Evolutionary conservation across 176 grass and related monocot genomes (phyloP).

Genomic region (Tuctoria greenei): DNA sequence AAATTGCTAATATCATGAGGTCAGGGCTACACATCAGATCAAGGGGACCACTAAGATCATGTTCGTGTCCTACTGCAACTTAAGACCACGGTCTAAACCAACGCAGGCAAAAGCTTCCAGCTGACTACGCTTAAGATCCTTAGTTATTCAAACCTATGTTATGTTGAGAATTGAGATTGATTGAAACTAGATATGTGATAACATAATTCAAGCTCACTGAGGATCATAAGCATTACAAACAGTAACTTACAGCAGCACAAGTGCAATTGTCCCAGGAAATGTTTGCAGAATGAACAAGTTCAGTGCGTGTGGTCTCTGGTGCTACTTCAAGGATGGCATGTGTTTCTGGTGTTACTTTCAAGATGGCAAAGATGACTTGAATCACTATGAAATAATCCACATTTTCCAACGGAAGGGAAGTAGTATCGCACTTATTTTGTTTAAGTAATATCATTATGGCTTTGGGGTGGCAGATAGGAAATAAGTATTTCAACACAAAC

Average conservation of each 20-base stretch:
- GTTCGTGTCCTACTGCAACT: neutral
- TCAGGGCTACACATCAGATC: slow-evolving; percentile 2
- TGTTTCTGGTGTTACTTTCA: neutral
- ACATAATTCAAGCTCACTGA: slow-evolving; percentile 5
- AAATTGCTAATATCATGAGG: neutral
- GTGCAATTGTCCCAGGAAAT: neutral
- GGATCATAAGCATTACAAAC: neutral
- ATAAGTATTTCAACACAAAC: slow-evolving; percentile 44
- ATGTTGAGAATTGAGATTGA: neutral
- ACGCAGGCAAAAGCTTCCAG: slow-evolving; percentile 1
- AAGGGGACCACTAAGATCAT: slow-evolving; percentile 18
- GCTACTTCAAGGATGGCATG: slow-evolving; percentile 18
- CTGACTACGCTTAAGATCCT: neutral
- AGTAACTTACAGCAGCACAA: neutral
- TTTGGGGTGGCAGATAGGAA: slow-evolving; percentile 35
- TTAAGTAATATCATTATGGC: slow-evolving; percentile 5
- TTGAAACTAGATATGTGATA: neutral
- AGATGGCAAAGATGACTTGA: neutral
- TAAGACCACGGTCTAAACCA: neutral
- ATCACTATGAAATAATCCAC: neutral
- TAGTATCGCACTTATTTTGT: neutral
- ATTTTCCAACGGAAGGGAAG: neutral
- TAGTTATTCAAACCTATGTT: neutral
- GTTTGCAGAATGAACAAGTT: slow-evolving; percentile 8
- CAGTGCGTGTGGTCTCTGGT: slow-evolving; percentile 2